These are phyloP conservation scores for Rhododendron henanense DNA, from an alignment of 148 eudicot genomes.

Conservation along the genomic window DNA sequence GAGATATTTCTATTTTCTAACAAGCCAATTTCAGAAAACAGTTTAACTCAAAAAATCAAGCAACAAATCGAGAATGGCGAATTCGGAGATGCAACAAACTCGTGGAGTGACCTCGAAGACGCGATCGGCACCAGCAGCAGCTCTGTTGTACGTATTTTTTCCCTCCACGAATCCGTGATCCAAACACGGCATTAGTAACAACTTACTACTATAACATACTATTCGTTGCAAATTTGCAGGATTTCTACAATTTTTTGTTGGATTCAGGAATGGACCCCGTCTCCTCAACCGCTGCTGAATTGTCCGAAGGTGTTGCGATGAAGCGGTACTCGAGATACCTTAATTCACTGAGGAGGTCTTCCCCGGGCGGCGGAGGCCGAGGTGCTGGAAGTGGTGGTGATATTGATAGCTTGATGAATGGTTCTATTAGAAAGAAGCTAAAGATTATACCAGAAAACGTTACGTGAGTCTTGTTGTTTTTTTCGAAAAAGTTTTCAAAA, in stretches of 20 bases:
- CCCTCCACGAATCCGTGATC: neutral
- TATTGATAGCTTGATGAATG: constrained; percentile 58
- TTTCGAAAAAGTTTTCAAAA: neutral
- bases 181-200: neutral
- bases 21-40: constrained; percentile 27
- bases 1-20: neutral
- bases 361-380: constrained; percentile 19
- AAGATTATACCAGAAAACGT: constrained; percentile 65
- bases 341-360: constrained; percentile 20
- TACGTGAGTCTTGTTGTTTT: constrained; percentile 34
- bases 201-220: neutral
- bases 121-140: constrained; percentile 39
- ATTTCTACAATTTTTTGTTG: constrained; percentile 74
- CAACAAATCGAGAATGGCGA: constrained; percentile 47
- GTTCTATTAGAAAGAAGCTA: constrained; percentile 58
- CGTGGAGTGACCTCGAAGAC: constrained; percentile 59
- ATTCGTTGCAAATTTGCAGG: constrained; percentile 29
- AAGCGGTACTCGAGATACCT: constrained; percentile 61
- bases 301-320: constrained; percentile 26
- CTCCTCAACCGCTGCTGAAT: constrained; percentile 26
- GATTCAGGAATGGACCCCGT: constrained; percentile 60
- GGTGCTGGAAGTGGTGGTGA: constrained; percentile 10
- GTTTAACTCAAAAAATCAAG: constrained; percentile 55
- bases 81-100: constrained; percentile 49
- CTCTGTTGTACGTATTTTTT: constrained; percentile 38